A percentile compares a stretch with the other conserved stretches of the same genome.
Evolutionary conservation across 148 eudicot species (phyloP).

Genomic region (Selenicereus undatus): DNA sequence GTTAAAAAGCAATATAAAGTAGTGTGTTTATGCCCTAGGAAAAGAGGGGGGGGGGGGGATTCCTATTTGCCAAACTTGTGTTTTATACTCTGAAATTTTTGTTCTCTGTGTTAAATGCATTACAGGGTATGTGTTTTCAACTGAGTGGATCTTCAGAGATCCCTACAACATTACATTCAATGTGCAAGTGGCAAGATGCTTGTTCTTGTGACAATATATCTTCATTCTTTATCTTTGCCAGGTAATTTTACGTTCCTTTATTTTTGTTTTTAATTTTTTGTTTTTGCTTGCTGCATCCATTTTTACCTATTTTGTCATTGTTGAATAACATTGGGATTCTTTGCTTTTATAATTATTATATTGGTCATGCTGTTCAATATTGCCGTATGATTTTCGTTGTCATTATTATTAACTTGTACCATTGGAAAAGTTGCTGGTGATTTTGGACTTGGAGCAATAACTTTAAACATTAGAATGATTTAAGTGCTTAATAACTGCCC

Average conservation of each 20-base stretch:
- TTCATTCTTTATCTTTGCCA: background rate
- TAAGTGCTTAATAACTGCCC: background rate
- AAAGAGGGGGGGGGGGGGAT: no score
- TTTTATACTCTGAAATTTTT: background rate
- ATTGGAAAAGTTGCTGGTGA: background rate
- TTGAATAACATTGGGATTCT: background rate
- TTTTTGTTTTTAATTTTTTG: no score
- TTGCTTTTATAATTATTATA: background rate
- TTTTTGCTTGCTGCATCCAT: background rate
- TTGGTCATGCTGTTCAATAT: background rate
- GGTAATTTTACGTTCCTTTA: background rate
- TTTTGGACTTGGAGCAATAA: background rate
- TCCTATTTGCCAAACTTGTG: background rate
- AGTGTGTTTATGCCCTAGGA: background rate
- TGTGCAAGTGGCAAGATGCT: background rate
- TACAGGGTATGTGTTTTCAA: background rate
- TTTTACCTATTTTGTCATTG: background rate
- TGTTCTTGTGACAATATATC: background rate
- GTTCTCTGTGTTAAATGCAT: background rate
- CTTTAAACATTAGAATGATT: background rate
- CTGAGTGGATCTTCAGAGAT: background rate
- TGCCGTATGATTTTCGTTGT: background rate
- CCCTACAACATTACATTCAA: background rate
- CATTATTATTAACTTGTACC: background rate
- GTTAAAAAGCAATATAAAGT: background rate